Conservation (phyloP, 148 eudicot species). For the Limonium bicolor region DNA sequence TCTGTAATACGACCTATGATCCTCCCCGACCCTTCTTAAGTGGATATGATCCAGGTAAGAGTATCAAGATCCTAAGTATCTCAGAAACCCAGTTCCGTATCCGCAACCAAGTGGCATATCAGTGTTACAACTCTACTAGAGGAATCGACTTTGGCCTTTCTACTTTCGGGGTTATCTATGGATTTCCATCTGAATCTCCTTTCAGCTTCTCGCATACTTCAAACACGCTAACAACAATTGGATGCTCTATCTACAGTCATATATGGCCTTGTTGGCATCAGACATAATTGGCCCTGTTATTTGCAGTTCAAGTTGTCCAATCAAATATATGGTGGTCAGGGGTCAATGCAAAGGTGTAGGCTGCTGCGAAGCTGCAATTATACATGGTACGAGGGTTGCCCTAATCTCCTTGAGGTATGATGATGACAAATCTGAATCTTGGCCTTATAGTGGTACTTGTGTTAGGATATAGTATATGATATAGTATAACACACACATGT, state of each 20-base stretch:
- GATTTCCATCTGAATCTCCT: too few relatives aligned
- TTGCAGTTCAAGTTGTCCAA: slow-evolving; percentile 7
- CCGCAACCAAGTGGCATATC: background rate
- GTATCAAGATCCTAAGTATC: slow-evolving; percentile 5
- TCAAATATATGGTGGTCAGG: background rate
- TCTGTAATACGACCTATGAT: slow-evolving; percentile 13
- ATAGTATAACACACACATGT: too few relatives aligned
- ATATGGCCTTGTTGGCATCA: background rate
- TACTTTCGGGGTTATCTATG: too few relatives aligned
- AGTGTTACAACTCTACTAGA: background rate
- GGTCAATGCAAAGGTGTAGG: slow-evolving; percentile 12
- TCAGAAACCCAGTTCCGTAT: slow-evolving; percentile 4
- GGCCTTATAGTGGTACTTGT: background rate
- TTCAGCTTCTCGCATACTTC: slow-evolving; percentile 7
- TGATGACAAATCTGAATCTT: background rate
- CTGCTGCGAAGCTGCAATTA: slow-evolving; percentile 7
- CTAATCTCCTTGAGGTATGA: background rate
- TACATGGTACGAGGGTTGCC: background rate
- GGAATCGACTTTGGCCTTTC: too few relatives aligned
- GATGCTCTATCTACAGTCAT: slow-evolving; percentile 4
- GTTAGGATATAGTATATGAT: too few relatives aligned
- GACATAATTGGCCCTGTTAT: slow-evolving; percentile 4
- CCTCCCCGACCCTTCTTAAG: slow-evolving; percentile 19
- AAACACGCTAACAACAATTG: slow-evolving; percentile 7
- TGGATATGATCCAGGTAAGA: background rate